Evolutionary conservation across 441 rosid species (phyloP), one percentile per base, ranked within the genome.

Genomic region (Theobroma grandiflorum): DNA sequence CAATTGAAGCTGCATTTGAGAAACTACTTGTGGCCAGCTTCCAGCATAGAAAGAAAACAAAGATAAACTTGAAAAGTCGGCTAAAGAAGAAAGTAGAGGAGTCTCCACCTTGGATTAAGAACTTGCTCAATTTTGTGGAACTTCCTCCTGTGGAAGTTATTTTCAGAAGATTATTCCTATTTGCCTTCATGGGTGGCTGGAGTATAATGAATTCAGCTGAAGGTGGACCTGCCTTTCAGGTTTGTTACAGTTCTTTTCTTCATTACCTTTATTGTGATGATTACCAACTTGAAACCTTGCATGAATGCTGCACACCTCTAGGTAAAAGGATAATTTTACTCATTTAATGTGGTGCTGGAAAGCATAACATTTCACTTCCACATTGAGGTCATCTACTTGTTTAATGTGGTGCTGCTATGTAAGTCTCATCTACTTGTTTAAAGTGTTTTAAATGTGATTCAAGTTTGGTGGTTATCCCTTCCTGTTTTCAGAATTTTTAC

Each of bases 171-270:
- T 87, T 96, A 33, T 91, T 94, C 79, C 98, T 96, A 65, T 96
- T 96, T 81, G 98, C 98, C 6, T 94, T 95, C 90, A 91, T 96
- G 98, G 99, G 93, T 88, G 98, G 95, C 82, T 96, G 99, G 99
- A 96, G 99, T 86, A 93, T 96, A 84, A 90, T 92, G 92, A 96
- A 93, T 87, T 92, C 98, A 61, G 93, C 98, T 1, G 99, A 94
- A 85, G 96, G 98, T 76, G 99, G 99, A 81, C 99, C 99, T 77
- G 98, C 98, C 15, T 96, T 96, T 85, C 98, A 96, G 98, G 99
- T 96, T 81, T 79, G 90, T 79, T 80, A 18, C 72, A 37, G 49
- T 77, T 81, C 43, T 35, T 64, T 8, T 74, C 8, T 7, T 50
- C 8, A 50, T 76, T 10, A 18, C 62, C 61, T 35, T 72, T 72